phyloP scores from a whole-genome alignment of 306 rosid species.

The Sesbania bispinosa region DNA sequence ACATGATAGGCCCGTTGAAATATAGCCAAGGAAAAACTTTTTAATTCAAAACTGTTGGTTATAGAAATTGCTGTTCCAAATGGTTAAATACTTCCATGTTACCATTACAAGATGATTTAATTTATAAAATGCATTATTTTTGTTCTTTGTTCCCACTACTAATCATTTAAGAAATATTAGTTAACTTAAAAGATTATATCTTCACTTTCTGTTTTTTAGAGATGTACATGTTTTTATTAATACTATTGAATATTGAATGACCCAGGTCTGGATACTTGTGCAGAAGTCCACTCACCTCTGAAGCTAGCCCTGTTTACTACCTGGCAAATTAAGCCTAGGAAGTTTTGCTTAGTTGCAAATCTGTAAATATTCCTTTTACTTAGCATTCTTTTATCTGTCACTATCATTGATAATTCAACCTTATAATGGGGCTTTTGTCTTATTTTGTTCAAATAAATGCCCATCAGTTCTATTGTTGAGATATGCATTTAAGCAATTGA shows the following conservation, averaged over 20 bases:
- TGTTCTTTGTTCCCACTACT: background rate
- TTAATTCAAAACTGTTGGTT: background rate
- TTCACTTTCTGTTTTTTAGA: slow-evolving; percentile 14
- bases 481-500: slow-evolving; percentile 27
- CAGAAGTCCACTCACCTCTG: slow-evolving; percentile 31
- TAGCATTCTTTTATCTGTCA: slow-evolving; percentile 3
- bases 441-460: slow-evolving; percentile 41
- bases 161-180: background rate
- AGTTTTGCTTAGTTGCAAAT: slow-evolving; percentile 36
- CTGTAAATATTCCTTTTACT: slow-evolving; percentile 52
- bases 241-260: slow-evolving; percentile 17
- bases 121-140: background rate
- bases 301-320: slow-evolving; percentile 31
- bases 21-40: background rate
- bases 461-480: slow-evolving; percentile 35
- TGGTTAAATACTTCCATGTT: slow-evolving; percentile 5
- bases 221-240: slow-evolving; percentile 8
- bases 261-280: slow-evolving; percentile 40
- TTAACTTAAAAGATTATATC: slow-evolving; percentile 9
- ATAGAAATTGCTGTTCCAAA: background rate
- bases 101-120: background rate
- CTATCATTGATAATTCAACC: slow-evolving; percentile 28
- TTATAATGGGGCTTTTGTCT: slow-evolving; percentile 26
- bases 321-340: slow-evolving; percentile 29
- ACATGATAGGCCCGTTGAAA: background rate